Conservation (phyloP, 805 yeast species). For the Metschnikowia continentalis region DNA sequence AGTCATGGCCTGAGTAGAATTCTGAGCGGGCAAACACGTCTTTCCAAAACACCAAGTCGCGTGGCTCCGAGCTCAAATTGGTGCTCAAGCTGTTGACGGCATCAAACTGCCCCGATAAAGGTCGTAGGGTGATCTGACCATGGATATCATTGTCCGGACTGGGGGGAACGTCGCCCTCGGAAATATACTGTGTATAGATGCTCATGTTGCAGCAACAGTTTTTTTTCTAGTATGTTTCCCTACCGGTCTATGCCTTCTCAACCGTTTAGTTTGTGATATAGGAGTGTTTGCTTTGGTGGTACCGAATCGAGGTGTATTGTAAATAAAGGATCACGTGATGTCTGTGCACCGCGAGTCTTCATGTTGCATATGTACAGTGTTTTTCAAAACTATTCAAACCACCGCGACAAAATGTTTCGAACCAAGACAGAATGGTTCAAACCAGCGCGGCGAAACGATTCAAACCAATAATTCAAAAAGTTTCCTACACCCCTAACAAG, state of each 20-base stretch:
- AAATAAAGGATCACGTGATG: not conserved
- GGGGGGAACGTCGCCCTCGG: slow-evolving; percentile 20
- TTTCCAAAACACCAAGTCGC: slow-evolving; percentile 30
- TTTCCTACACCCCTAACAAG: no score
- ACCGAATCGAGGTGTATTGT: not conserved
- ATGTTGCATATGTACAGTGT: no score
- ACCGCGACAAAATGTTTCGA: no score
- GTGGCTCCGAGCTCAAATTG: slow-evolving; percentile 1
- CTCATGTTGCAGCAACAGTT: slow-evolving; percentile 23
- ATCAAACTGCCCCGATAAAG: slow-evolving; percentile 26
- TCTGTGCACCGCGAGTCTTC: no score
- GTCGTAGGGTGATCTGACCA: slow-evolving; percentile 19
- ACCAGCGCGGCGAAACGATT: no score
- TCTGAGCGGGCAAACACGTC: slow-evolving; percentile 46
- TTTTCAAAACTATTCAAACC: no score
- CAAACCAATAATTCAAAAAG: no score
- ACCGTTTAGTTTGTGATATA: not conserved
- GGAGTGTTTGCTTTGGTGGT: not conserved
- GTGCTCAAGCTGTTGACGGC: not conserved
- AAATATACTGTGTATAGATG: slow-evolving; percentile 36
- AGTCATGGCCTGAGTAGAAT: slow-evolving; percentile 50
- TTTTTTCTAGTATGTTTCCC: not conserved
- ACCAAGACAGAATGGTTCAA: no score
- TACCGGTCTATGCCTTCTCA: not conserved
- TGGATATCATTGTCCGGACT: not conserved